phyloP scores from a whole-genome alignment of 2,329 filamentous ascomycete genomes.

The Colletotrichum australisinense region DNA sequence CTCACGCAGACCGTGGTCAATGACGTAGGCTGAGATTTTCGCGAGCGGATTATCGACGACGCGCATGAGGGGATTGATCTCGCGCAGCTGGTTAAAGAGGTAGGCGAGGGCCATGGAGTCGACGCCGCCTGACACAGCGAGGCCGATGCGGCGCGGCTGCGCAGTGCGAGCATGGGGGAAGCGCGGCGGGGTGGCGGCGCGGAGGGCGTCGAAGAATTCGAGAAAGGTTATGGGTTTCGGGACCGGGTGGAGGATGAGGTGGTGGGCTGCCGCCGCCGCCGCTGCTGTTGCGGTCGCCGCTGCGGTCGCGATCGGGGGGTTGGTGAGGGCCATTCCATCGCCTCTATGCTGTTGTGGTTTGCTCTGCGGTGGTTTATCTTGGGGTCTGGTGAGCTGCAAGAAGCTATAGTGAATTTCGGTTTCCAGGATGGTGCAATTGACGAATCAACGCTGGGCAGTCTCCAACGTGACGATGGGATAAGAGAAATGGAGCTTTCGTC shows the following conservation, averaged over 20 bases:
- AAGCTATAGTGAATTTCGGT: not conserved
- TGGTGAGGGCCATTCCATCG: constrained; percentile 31
- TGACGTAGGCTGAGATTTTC: constrained; percentile 58
- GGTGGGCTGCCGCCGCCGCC: constrained; percentile 38
- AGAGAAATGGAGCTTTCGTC: not conserved
- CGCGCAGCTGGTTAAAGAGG: constrained; percentile 68
- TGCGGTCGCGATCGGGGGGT: constrained; percentile 12
- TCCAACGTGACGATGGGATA: not conserved
- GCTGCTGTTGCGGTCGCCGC: not conserved
- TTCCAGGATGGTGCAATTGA: not conserved
- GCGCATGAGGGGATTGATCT: constrained; percentile 45
- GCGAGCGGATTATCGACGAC: constrained; percentile 58
- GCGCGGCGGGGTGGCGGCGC: constrained; percentile 60
- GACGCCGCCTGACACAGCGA: constrained; percentile 92
- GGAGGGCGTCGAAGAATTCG: constrained; percentile 60
- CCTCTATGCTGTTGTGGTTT: not conserved
- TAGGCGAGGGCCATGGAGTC: constrained; percentile 97
- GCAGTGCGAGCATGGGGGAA: constrained; percentile 54
- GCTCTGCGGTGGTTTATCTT: not conserved
- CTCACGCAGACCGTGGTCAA: constrained; percentile 69
- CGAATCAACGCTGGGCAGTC: constrained; percentile 7
- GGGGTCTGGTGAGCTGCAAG: too few species aligned
- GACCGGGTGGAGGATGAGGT: constrained; percentile 49
- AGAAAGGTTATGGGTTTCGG: constrained; percentile 49
- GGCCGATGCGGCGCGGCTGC: constrained; percentile 57